Conservation (phyloP, 257 asterid species). For the Solanum commersonii region DNA sequence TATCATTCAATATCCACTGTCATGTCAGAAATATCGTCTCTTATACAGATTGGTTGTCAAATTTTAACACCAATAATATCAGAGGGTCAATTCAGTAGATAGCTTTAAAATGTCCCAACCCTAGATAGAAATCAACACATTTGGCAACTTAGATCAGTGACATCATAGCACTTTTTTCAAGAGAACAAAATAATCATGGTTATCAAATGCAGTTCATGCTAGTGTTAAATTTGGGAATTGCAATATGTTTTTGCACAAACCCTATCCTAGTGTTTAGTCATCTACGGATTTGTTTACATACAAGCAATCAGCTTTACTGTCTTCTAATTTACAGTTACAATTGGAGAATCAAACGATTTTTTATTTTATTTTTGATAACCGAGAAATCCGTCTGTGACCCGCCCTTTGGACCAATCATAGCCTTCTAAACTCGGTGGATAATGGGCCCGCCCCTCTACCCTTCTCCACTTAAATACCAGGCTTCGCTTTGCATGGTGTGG, state of each 20-base stretch:
- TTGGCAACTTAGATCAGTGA: not conserved
- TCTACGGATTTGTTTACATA: not conserved
- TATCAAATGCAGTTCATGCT: not conserved
- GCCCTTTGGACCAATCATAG: too few relatives aligned
- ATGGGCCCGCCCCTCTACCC: too few relatives aligned
- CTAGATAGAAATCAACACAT: not conserved
- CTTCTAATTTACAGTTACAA: not conserved
- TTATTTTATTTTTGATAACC: too few relatives aligned
- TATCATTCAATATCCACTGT: not conserved
- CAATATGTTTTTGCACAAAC: not conserved
- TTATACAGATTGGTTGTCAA: not conserved
- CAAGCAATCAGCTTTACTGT: not conserved
- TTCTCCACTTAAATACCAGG: too few relatives aligned
- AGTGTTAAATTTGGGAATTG: not conserved
- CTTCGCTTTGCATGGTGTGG: too few relatives aligned
- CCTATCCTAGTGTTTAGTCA: not conserved
- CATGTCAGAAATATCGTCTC: not conserved
- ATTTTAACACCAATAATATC: not conserved
- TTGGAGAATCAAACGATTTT: not conserved
- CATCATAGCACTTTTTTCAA: not conserved
- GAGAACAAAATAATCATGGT: not conserved
- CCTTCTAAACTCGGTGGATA: too few relatives aligned
- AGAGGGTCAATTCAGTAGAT: not conserved
- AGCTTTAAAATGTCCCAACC: not conserved
- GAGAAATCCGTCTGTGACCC: too few relatives aligned